phyloP scores from a whole-genome alignment of 2,329 filamentous ascomycete genomes.

The Apiospora sp. region DNA sequence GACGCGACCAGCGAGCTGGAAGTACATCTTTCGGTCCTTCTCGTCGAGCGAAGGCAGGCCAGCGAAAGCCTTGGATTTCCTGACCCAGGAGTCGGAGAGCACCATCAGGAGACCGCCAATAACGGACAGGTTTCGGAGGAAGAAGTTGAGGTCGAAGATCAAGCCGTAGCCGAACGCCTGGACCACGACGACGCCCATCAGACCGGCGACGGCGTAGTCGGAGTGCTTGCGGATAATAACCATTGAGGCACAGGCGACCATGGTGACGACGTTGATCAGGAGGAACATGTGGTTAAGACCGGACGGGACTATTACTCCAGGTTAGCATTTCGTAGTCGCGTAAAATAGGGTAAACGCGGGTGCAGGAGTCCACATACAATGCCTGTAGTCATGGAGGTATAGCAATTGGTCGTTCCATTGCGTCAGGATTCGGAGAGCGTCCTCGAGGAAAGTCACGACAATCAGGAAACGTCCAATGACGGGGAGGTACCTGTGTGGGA shows the following conservation, averaged over 20 bases:
- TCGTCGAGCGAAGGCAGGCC: conserved; percentile 94
- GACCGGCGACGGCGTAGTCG: conserved; percentile 89
- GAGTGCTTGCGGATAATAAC: conserved; percentile 94
- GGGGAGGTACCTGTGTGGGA: conserved; percentile 77
- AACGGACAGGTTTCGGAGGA: conserved; percentile 97
- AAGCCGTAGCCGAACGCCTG: conserved; percentile 97
- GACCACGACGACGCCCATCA: conserved; percentile 88
- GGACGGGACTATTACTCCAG: conserved; percentile 71
- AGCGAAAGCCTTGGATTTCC: conserved; percentile 96
- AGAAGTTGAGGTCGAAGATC: conserved; percentile 99
- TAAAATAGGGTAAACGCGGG: conserved; percentile 10
- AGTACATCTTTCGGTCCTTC: conserved; percentile 99
- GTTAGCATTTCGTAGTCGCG: conserved; percentile 33
- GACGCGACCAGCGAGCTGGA: conserved; percentile 95
- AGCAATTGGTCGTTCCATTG: conserved; percentile 96
- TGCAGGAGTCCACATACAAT: conserved; percentile 71
- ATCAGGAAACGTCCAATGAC: conserved; percentile 97
- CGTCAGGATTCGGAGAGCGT: conserved; percentile 93
- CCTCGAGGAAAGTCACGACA: conserved; percentile 97
- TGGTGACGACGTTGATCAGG: conserved; percentile 86
- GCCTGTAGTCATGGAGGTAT: conserved; percentile 90
- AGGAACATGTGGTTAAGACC: conserved; percentile 95
- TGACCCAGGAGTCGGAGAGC: conserved; percentile 95
- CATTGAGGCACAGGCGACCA: conserved; percentile 81
- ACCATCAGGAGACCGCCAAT: conserved; percentile 98